Base-by-base conservation (phyloP, 2,329 filamentous ascomycete species). In the Leptographium procerum region DNA sequence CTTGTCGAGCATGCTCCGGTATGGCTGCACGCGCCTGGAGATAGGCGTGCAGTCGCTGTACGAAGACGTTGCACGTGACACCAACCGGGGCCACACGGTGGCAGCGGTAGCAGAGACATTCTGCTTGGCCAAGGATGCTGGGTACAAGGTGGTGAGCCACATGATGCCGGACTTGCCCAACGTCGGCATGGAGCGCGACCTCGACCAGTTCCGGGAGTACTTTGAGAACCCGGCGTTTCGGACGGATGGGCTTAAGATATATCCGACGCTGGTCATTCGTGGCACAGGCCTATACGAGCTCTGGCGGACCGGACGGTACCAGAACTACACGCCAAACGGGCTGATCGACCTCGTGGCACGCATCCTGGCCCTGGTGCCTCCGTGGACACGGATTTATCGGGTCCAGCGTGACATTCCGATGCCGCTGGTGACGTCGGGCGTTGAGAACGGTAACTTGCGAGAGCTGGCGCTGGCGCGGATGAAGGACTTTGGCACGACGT, bases 151-250 rank as follows among this genome's bases (percentile, higher is more conserved):
- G 1, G 94, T 99, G 62, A 95, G 89, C 64, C 94, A 99, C 74
- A 99, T 99, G 94, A 99, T 99, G 94, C 94, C 94, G 1, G 94
- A 99, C 69, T 75, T 99, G 53, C 94, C 94, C 4, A 99, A 99
- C 66, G 94, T 99, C 2, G 94, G 94, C 59, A 96, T 97, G 88
- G 95, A 99, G 73, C 87, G 94, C 66, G 94, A 99, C 69, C 78
- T 99, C 50, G 91, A 95, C 68, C 94, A 99, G 66, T 99, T 99
- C 72, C 83, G 89, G 63, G 95, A 99, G 70, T 99, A 99, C 71
- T 99, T 99, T 67, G 91, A 96, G 69, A 97, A 91, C 69, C 94
- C 94, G 1, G 90, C 85, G 48, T 99, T 99, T 76, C 83, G 94
- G 60, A 99, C 95, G 1, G 94, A 99, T 68, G 94, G 95, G 1